phyloP scores from a whole-genome alignment of 2,329 filamentous ascomycete species.

The Clonostachys sp. region DNA sequence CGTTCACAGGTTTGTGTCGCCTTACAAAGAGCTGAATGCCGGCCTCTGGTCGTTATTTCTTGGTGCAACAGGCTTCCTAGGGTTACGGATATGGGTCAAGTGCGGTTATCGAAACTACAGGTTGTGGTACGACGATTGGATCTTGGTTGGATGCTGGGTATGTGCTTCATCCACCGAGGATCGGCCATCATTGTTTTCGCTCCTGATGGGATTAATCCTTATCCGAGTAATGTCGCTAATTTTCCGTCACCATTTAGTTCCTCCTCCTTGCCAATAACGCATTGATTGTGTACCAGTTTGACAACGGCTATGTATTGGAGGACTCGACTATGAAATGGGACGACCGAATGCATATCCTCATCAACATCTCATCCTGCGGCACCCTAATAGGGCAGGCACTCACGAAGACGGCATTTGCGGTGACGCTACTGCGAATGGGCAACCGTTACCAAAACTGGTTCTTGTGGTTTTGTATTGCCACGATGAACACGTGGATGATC shows the following conservation, averaged over 20 bases:
- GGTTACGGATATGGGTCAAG: slow-evolving; percentile 25
- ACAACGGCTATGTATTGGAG: slow-evolving; percentile 38
- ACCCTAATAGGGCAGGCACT: slow-evolving; percentile 26
- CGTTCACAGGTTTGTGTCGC: slow-evolving; percentile 17
- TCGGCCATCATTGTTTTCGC: background rate
- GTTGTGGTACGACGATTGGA: slow-evolving; percentile 31
- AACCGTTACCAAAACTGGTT: slow-evolving; percentile 34
- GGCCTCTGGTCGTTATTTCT: slow-evolving; percentile 25
- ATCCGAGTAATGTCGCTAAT: background rate
- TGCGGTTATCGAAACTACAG: slow-evolving; percentile 21
- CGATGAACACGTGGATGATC: slow-evolving; percentile 43
- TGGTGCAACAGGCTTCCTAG: slow-evolving; percentile 20
- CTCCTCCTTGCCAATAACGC: slow-evolving; percentile 37
- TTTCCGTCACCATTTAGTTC: slow-evolving; percentile 14
- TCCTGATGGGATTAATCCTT: background rate
- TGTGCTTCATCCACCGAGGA: slow-evolving; percentile 7
- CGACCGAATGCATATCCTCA: slow-evolving; percentile 46
- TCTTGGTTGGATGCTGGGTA: slow-evolving; percentile 28
- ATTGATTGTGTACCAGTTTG: slow-evolving; percentile 39
- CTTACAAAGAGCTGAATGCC: slow-evolving; percentile 20
- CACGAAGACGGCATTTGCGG: slow-evolving; percentile 29
- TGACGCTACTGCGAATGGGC: slow-evolving; percentile 32
- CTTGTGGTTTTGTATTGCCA: slow-evolving; percentile 42
- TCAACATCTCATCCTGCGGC: slow-evolving; percentile 33
- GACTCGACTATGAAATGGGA: slow-evolving; percentile 35